phyloP scores from a whole-genome alignment of 2,329 filamentous ascomycete species.

The Pleomassaria siparia region DNA sequence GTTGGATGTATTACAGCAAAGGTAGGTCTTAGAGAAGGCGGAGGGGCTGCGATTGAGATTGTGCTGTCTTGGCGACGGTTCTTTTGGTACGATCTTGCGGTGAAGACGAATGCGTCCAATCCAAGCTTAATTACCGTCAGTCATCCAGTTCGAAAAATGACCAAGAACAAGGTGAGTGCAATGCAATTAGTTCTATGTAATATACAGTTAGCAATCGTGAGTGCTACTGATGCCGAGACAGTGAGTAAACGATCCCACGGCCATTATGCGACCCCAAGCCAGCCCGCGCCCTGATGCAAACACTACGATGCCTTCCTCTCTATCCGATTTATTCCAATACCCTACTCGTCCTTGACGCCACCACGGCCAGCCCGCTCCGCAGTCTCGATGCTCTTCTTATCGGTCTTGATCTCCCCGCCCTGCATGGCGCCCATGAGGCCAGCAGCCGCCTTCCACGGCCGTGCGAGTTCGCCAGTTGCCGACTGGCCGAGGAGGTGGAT shows the following conservation, averaged over 20 bases:
- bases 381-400: slow-evolving; percentile 63
- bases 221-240: neutral
- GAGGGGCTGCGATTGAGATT: no score
- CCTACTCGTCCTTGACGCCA: slow-evolving; percentile 56
- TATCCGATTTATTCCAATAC: neutral
- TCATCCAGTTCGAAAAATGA: neutral
- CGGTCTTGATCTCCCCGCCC: slow-evolving; percentile 76
- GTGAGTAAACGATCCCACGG: neutral
- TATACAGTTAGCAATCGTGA: slow-evolving; percentile 3
- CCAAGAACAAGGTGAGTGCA: neutral
- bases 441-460: slow-evolving; percentile 85
- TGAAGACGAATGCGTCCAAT: no score
- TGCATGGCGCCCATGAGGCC: slow-evolving; percentile 82
- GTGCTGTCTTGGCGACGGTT: no score
- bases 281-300: neutral
- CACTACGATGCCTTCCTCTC: neutral
- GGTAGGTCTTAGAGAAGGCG: no score
- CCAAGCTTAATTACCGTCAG: no score
- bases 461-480: slow-evolving; percentile 86
- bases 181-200: slow-evolving; percentile 3
- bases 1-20: no score
- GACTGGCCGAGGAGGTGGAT: slow-evolving; percentile 88
- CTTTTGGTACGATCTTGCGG: no score
- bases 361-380: slow-evolving; percentile 54
- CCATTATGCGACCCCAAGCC: neutral